phyloP scores from a whole-genome alignment of 306 rosid genomes.

The Glycine tomentella region DNA sequence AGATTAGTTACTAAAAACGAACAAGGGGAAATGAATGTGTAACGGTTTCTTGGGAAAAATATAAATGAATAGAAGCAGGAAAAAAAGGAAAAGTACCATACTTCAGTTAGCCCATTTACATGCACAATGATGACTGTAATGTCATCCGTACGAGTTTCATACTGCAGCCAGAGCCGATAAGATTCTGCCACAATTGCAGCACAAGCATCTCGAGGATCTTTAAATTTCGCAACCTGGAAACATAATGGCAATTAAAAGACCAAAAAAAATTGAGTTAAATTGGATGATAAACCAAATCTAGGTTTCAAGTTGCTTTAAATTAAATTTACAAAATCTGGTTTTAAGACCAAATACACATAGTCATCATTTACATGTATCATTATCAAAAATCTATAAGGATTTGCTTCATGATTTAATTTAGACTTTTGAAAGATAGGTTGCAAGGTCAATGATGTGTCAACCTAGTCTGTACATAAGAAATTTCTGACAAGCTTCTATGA shows the following conservation, averaged over 20 bases:
- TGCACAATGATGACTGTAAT: constrained; percentile 96
- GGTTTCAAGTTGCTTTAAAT: not conserved
- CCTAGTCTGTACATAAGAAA: constrained; percentile 30
- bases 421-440: constrained; percentile 17
- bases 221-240: constrained; percentile 82
- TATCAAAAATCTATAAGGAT: constrained; percentile 9
- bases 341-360: constrained; percentile 2
- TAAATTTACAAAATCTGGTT: constrained; percentile 40
- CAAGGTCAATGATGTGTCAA: constrained; percentile 13
- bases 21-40: constrained; percentile 12
- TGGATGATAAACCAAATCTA: constrained; percentile 30
- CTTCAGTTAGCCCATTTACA: constrained; percentile 79
- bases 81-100: constrained; percentile 51
- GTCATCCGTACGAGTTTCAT: constrained; percentile 99
- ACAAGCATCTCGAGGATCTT: constrained; percentile 99
- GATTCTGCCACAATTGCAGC: constrained; percentile 98
- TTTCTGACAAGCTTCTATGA: constrained; percentile 22
- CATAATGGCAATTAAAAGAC: constrained; percentile 37
- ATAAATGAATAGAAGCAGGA: constrained; percentile 21
- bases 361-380: not conserved
- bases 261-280: constrained; percentile 28
- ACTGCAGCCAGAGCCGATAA: constrained; percentile 97
- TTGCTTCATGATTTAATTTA: constrained; percentile 17
- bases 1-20: constrained; percentile 42
- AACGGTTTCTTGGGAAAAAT: constrained; percentile 19